Evolutionary conservation across 73 alveolate species (phyloP), one percentile per base, ranked within the genome.

Genomic region (Stentor coeruleus): DNA sequence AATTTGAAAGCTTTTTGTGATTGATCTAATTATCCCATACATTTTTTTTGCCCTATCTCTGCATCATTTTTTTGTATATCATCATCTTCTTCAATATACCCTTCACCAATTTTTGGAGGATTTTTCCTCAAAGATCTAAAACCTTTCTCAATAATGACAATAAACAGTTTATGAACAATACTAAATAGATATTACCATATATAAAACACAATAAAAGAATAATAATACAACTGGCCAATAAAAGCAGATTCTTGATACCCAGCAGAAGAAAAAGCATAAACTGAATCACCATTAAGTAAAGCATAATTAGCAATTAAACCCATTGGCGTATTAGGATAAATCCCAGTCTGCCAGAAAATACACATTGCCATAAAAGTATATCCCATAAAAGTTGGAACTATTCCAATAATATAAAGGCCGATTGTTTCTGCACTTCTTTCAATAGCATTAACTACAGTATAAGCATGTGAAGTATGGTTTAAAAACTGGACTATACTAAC

Each of bases 311-410:
- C 90, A 39, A 86, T 77, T 85, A 88, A 74, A 11, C 92, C 86
- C 81, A 83, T 88, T 0, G 93, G 59, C n/a, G 89, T 87, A 73
- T 89, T 83, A n/a, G 89, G 85, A 57, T 90, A 92, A 58, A 94
- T 77, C 76, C 84, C 90, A 74, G 94, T 83, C 39, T 86, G 86
- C 97, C 97, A 94, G 82, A 94, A 94, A 40, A 94, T 85, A 40
- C 97, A 94, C 76, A 94, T 83, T 2, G 96, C 97, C 26, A 94
- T 82, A 82, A 94, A 90, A 14, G 97, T 81, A 79, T 90, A 94
- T 15, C 96, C 98, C 41, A 92, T 82, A 55, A 94, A 88, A 39
- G 92, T 82, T 30, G 98, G 98, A 72, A 94, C 38, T 0, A 86
- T 88, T 28, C 94, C 87, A 4, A 94, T 84, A 38, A 94, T 77